Percentiles rank a stretch among this genome's conserved stretches.
phyloP scores from a whole-genome alignment of 164 flowering plant species.

The Liriodendron chinense region DNA sequence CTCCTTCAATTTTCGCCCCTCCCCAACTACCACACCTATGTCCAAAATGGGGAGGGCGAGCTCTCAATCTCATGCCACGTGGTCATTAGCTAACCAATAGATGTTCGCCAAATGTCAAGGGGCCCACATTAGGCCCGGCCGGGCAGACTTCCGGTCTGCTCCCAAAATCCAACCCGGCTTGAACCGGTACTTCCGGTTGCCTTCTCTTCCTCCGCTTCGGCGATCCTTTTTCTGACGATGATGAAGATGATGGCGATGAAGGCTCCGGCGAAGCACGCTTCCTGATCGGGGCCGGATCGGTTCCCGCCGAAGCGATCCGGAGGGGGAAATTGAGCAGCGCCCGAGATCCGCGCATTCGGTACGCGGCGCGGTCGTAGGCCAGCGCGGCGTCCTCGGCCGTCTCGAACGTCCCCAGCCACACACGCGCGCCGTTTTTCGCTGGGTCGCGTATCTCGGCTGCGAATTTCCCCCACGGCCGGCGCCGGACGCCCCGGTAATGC shows the following conservation, averaged over 20 bases:
- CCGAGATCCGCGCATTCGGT: constrained; percentile 38
- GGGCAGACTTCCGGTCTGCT: background rate
- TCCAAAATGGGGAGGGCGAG: background rate
- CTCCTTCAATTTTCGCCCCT: background rate
- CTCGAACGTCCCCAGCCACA: constrained; percentile 48
- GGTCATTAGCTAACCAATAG: constrained; percentile 3
- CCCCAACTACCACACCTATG: background rate
- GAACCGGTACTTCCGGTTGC: background rate
- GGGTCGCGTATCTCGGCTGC: constrained; percentile 49
- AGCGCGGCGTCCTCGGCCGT: constrained; percentile 48
- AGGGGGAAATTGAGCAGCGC: constrained; percentile 46
- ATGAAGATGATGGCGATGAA: constrained; percentile 3
- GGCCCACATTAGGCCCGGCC: background rate
- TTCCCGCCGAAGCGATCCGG: constrained; percentile 17
- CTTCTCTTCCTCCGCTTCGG: constrained; percentile 25
- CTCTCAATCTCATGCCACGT: background rate
- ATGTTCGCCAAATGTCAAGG: constrained; percentile 8
- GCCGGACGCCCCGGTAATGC: constrained; percentile 46
- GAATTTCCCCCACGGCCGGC: constrained; percentile 46
- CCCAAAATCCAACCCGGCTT: background rate
- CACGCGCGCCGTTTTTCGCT: constrained; percentile 47
- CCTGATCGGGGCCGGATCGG: background rate
- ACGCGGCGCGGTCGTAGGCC: constrained; percentile 49
- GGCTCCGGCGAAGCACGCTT: constrained; percentile 17
- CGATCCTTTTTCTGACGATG: constrained; percentile 16